Percentiles rank a stretch among this genome's conserved stretches.
These are phyloP conservation scores for Microcos paniculata DNA, from an alignment of 345 rosid genomes.

Conservation along the genomic window DNA sequence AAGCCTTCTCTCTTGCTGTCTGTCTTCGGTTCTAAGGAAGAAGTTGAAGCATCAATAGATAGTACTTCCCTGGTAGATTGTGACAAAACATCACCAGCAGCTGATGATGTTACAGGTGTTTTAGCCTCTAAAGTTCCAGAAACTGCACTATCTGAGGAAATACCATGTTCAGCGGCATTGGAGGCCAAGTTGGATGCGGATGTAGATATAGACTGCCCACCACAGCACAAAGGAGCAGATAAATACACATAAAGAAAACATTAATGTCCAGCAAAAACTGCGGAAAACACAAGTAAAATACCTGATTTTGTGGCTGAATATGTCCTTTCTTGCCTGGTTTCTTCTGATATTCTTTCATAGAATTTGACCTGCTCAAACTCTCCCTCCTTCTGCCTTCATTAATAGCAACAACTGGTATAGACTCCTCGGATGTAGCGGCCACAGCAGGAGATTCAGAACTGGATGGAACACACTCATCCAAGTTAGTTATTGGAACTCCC, in stretches of 20 bases:
- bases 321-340: constrained; percentile 39
- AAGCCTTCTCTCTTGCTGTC: constrained; percentile 31
- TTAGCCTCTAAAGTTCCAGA: constrained; percentile 36
- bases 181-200: constrained; percentile 26
- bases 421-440: constrained; percentile 33
- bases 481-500: constrained; percentile 24
- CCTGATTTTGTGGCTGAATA: constrained; percentile 46
- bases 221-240: constrained; percentile 24
- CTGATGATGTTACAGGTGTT: constrained; percentile 23
- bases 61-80: constrained; percentile 27
- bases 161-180: constrained; percentile 28
- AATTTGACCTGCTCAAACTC: constrained; percentile 45
- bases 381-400: constrained; percentile 40
- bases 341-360: constrained; percentile 54
- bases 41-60: constrained; percentile 24
- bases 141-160: constrained; percentile 28
- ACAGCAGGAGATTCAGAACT: constrained; percentile 18
- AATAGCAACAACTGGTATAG: constrained; percentile 16
- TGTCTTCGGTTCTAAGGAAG: constrained; percentile 30
- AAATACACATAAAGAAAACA: constrained; percentile 10
- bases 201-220: constrained; percentile 26
- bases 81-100: constrained; percentile 25
- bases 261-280: not conserved
- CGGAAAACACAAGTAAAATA: constrained; percentile 17
- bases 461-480: constrained; percentile 18